Base-by-base conservation (phyloP, 2,329 filamentous ascomycete species). In the Aspergillaceae sp. region DNA sequence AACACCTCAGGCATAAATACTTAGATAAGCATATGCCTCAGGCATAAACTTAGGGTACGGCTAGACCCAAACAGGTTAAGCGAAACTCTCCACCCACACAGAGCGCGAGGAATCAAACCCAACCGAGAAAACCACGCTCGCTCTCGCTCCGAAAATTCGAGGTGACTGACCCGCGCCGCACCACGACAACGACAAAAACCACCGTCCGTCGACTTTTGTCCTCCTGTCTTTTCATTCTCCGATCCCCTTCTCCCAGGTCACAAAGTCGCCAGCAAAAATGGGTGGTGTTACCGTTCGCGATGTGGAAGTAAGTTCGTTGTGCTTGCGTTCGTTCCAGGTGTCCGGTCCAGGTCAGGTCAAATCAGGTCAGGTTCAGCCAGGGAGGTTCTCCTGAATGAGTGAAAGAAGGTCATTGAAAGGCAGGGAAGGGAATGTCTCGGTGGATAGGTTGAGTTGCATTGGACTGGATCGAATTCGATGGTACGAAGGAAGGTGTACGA, bases 241-340 rank as follows among this genome's bases (percentile, higher is more conserved):
- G 38, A 7, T 52, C 51, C 51, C 54, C 53, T 57, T 56, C 61
- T 55, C 56, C 57, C 56, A 56, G 57, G 57, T 59, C 56, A 55
- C 48, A 32, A 44, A 40, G 48, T 54, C 55, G 54, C 36, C 65
- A 73, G 75, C 73, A 73, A 81, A 72, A 68, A 83, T 83, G 80
- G 75, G 76, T 72, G 79, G 80, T 71, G 79, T 83, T 69, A 76
- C 73, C 65, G 80, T 83, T 72, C 78, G 78, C 69, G 79, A 82
- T 75, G 79, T 83, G 69, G 77, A 79, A 67, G 76, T 78, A 73
- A 66, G 73, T 19, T 19, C 19, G 19, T 19, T 71, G 49, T 60
- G 6, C 5, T 27, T 19, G 9, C n/a, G 11, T 9, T 26, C 11
- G 36, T 7, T 38, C 27, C 9, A n/a, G 5, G 36, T 7, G 7